phyloP scores from a whole-genome alignment of 495 filamentous ascomycete genomes.

The Hyaloscypha finlandica region DNA sequence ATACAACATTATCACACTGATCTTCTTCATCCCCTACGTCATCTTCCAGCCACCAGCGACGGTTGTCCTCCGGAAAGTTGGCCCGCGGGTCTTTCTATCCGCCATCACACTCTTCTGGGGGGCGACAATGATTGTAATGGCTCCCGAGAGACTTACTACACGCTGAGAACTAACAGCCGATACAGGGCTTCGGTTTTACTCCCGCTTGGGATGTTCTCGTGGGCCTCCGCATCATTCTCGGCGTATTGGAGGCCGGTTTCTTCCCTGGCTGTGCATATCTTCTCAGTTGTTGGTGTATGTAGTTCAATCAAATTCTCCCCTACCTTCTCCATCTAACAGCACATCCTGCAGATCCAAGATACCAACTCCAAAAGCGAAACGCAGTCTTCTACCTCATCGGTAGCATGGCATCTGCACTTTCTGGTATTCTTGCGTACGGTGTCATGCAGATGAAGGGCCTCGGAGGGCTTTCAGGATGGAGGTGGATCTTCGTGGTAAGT shows the following conservation, averaged over 20 bases:
- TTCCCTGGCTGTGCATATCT: constrained; percentile 66
- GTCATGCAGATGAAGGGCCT: constrained; percentile 59
- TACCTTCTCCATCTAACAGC: not conserved
- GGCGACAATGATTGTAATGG: constrained; percentile 40
- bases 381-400: constrained; percentile 66
- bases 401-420: constrained; percentile 59
- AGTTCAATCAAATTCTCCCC: not conserved
- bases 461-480: constrained; percentile 56
- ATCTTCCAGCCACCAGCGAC: constrained; percentile 63
- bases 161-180: not conserved
- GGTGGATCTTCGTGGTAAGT: constrained; percentile 50
- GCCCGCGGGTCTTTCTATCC: constrained; percentile 57
- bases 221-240: constrained; percentile 58
- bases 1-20: constrained; percentile 51
- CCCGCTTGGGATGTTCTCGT: constrained; percentile 51
- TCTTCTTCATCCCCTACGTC: constrained; percentile 69
- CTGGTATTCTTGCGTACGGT: constrained; percentile 66
- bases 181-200: constrained; percentile 49
- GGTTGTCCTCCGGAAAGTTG: constrained; percentile 59
- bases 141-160: constrained; percentile 23
- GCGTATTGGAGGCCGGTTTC: constrained; percentile 65
- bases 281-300: constrained; percentile 57
- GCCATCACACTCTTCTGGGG: constrained; percentile 54
- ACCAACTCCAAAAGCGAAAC: constrained; percentile 65
- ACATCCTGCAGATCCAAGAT: constrained; percentile 46